Conservation (phyloP, 2,329 filamentous ascomycete species). For the Pseudogymnoascus destructans region DNA sequence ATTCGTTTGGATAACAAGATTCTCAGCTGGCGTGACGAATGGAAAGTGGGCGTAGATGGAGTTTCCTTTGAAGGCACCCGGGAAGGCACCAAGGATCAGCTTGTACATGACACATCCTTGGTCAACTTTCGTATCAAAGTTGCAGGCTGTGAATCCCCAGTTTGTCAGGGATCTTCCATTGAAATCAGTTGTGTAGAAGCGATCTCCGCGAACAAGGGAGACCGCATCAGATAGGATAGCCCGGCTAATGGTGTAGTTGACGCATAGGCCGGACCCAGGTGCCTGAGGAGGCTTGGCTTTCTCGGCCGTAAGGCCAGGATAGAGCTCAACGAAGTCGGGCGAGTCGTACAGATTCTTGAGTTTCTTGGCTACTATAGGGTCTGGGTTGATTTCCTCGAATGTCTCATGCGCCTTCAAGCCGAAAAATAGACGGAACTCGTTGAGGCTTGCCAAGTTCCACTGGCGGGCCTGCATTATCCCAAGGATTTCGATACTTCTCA, state of each 20-base stretch:
- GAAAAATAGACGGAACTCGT: slow-evolving; percentile 78
- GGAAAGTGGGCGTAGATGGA: slow-evolving; percentile 54
- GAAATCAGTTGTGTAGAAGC: slow-evolving; percentile 39
- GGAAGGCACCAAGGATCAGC: slow-evolving; percentile 66
- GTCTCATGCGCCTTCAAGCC: slow-evolving; percentile 60
- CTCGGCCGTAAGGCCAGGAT: slow-evolving; percentile 54
- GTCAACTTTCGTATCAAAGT: slow-evolving; percentile 60
- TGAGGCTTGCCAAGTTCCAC: slow-evolving; percentile 62
- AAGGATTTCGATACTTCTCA: slow-evolving; percentile 66
- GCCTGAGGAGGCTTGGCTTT: slow-evolving; percentile 38
- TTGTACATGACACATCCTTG: slow-evolving; percentile 80
- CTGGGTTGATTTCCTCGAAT: slow-evolving; percentile 75
- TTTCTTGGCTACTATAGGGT: slow-evolving; percentile 54
- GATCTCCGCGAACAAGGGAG: slow-evolving; percentile 41
- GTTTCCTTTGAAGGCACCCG: slow-evolving; percentile 62
- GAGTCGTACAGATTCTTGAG: slow-evolving; percentile 54
- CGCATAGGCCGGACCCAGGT: slow-evolving; percentile 39
- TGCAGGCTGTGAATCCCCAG: slow-evolving; percentile 60
- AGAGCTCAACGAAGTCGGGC: slow-evolving; percentile 47
- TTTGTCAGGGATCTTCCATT: slow-evolving; percentile 61
- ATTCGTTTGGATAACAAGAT: slow-evolving; percentile 53
- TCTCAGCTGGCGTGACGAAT: slow-evolving; percentile 58
- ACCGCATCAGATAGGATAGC: slow-evolving; percentile 48
- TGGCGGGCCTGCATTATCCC: slow-evolving; percentile 64
- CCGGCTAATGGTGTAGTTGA: slow-evolving; percentile 39